Evolutionary conservation across 2,329 filamentous ascomycete genomes (phyloP).

Genomic region (Beauveria scarabaeidicola): DNA sequence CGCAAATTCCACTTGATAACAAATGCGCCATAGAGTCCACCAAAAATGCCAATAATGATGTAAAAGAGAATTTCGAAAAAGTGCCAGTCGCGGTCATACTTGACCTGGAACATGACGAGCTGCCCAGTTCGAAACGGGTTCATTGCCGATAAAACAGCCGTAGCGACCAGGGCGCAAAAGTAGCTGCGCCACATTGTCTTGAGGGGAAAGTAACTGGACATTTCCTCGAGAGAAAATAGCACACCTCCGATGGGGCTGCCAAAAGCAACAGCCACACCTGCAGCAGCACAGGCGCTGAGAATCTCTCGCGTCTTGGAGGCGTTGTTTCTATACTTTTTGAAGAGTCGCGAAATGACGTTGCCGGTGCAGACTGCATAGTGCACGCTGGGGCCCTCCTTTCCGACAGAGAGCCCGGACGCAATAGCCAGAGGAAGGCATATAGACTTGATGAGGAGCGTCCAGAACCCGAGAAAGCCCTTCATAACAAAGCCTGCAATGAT

Average conservation of each 20-base stretch:
- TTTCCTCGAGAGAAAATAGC: conserved; percentile 93
- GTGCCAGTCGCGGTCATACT: conserved; percentile 94
- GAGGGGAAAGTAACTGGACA: conserved; percentile 91
- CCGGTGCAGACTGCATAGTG: conserved; percentile 97
- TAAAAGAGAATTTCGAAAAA: conserved; percentile 96
- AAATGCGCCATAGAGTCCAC: conserved; percentile 89
- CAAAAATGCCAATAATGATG: conserved; percentile 82
- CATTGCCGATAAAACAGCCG: conserved; percentile 86
- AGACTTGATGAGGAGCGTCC: conserved; percentile 91
- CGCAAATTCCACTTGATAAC: conserved; percentile 97
- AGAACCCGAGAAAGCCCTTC: conserved; percentile 91
- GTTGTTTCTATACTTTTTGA: conserved; percentile 84
- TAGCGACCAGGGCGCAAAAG: conserved; percentile 93
- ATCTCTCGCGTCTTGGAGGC: conserved; percentile 94
- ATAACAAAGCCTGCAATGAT: conserved; percentile 98
- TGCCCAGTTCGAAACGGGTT: conserved; percentile 96
- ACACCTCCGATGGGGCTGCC: conserved; percentile 96
- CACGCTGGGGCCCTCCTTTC: conserved; percentile 97
- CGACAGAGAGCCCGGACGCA: conserved; percentile 85
- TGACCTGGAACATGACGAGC: conserved; percentile 97
- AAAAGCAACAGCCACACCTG: conserved; percentile 92
- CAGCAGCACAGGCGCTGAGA: conserved; percentile 85
- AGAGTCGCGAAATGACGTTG: conserved; percentile 89
- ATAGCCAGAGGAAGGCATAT: conserved; percentile 86
- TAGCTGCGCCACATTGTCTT: conserved; percentile 98